Evolutionary conservation across 2,329 filamentous ascomycete species (phyloP).

Genomic region (Fusarium devonianum): DNA sequence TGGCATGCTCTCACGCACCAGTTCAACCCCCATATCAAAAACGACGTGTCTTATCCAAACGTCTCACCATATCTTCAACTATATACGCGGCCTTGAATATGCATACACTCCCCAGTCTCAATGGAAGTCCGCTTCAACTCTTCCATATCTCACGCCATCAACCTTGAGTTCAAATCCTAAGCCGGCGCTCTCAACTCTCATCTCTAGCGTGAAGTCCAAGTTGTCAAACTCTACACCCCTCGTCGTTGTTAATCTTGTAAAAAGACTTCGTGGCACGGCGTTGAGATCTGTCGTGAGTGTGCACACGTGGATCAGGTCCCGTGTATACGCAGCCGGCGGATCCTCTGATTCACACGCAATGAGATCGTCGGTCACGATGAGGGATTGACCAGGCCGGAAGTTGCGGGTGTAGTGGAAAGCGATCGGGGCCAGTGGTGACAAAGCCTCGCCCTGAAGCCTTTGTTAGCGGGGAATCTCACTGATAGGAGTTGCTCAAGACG

Average conservation of each 20-base stretch:
- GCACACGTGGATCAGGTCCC: conserved; percentile 75
- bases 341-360: conserved; percentile 77
- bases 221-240: conserved; percentile 83
- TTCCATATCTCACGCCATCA: conserved; percentile 77
- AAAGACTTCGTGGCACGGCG: conserved; percentile 75
- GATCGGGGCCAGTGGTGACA: conserved; percentile 76
- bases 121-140: conserved; percentile 80
- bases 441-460: conserved; percentile 69
- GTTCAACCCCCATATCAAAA: too few relatives aligned
- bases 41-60: not conserved
- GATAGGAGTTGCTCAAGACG: not conserved
- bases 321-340: conserved; percentile 66
- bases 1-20: too few relatives aligned
- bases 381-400: conserved; percentile 78
- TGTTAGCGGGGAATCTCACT: conserved; percentile 2
- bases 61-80: not conserved
- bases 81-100: not conserved
- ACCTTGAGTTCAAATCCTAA: conserved; percentile 81
- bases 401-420: conserved; percentile 88
- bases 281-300: conserved; percentile 82
- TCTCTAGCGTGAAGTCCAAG: conserved; percentile 81
- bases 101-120: conserved; percentile 1
- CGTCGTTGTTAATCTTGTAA: conserved; percentile 79
- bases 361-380: conserved; percentile 80
- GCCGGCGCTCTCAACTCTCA: conserved; percentile 81